Conservation (phyloP, 2,329 filamentous ascomycete species). For the Ceratocystis smalleyi region DNA sequence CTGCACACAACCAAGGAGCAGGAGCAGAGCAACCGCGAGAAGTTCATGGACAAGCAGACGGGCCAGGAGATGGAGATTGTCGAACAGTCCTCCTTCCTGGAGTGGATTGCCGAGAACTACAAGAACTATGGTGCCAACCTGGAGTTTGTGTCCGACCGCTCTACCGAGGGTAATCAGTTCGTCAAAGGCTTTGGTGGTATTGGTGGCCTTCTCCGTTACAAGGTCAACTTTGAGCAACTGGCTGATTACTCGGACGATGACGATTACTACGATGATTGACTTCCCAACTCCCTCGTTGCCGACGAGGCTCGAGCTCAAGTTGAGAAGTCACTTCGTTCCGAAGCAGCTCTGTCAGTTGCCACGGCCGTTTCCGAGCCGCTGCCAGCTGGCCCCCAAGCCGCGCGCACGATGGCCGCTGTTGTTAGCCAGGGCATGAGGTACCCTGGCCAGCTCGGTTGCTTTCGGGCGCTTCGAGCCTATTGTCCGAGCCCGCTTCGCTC, state of each 20-base stretch:
- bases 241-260: slow-evolving; percentile 80
- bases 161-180: slow-evolving; percentile 97
- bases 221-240: slow-evolving; percentile 99
- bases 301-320: slow-evolving; percentile 71
- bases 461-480: slow-evolving; percentile 31
- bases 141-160: slow-evolving; percentile 95
- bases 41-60: slow-evolving; percentile 90
- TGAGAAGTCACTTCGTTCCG: slow-evolving; percentile 27
- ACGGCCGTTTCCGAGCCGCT: slow-evolving; percentile 28
- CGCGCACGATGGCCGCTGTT: slow-evolving; percentile 24
- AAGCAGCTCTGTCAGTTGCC: slow-evolving; percentile 28
- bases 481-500: slow-evolving; percentile 53
- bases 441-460: slow-evolving; percentile 30
- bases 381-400: slow-evolving; percentile 28
- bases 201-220: slow-evolving; percentile 92
- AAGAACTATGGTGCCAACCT: slow-evolving; percentile 91
- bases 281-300: slow-evolving; percentile 68
- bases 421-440: slow-evolving; percentile 22
- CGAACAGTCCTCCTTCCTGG: slow-evolving; percentile 82
- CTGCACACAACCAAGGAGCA: slow-evolving; percentile 72
- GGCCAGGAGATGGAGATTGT: slow-evolving; percentile 95
- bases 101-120: slow-evolving; percentile 98
- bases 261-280: slow-evolving; percentile 94
- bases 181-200: slow-evolving; percentile 99
- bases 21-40: slow-evolving; percentile 56